These are phyloP conservation scores for Venustampulla echinocandica DNA, from an alignment of 495 filamentous ascomycete species.

Conservation along the genomic window DNA sequence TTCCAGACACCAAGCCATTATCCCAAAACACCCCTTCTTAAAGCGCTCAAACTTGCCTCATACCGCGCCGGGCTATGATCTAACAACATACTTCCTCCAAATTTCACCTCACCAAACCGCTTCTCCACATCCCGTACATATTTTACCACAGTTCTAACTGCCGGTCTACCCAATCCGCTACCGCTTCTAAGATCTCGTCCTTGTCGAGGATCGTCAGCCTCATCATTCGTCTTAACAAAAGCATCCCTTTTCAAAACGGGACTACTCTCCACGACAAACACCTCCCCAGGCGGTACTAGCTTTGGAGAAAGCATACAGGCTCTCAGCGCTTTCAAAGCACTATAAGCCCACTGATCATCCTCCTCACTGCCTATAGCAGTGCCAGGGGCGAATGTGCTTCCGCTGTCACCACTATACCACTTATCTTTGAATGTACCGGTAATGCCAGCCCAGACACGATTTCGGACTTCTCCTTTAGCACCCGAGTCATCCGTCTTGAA, in stretches of 20 bases:
- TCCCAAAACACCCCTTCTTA: slow-evolving; percentile 43
- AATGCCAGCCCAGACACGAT: slow-evolving; percentile 57
- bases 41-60: slow-evolving; percentile 50
- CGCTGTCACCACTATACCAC: slow-evolving; percentile 30
- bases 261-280: slow-evolving; percentile 62
- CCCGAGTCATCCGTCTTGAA: slow-evolving; percentile 63
- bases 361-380: slow-evolving; percentile 18
- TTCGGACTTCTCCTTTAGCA: slow-evolving; percentile 55
- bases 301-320: slow-evolving; percentile 63
- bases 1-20: background rate
- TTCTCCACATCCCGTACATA: slow-evolving; percentile 58
- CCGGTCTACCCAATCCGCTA: slow-evolving; percentile 46
- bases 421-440: slow-evolving; percentile 35
- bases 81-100: slow-evolving; percentile 63
- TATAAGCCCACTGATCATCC: slow-evolving; percentile 63
- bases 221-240: slow-evolving; percentile 30
- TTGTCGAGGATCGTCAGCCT: slow-evolving; percentile 1
- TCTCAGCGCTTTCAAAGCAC: slow-evolving; percentile 55
- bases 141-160: slow-evolving; percentile 55
- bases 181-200: slow-evolving; percentile 3
- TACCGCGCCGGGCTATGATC: slow-evolving; percentile 73
- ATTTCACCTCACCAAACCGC: slow-evolving; percentile 60
- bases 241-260: slow-evolving; percentile 51
- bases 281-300: slow-evolving; percentile 66
- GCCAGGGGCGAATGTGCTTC: background rate